phyloP scores from a whole-genome alignment of 2,329 filamentous ascomycete genomes.

The Calonectria multiphialidica region DNA sequence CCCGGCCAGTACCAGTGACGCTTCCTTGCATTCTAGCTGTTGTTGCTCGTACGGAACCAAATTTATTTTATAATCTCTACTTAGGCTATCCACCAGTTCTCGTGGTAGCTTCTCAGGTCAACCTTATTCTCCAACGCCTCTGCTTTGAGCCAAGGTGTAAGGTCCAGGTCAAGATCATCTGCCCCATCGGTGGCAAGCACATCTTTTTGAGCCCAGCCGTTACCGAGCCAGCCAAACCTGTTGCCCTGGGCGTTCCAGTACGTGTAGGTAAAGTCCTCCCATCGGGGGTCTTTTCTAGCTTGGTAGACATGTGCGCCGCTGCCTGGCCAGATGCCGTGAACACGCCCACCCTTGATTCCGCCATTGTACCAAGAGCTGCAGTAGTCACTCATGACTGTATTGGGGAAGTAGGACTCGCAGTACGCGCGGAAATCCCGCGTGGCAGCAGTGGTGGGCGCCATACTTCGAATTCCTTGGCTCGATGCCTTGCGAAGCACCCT shows the following conservation, averaged over 20 bases:
- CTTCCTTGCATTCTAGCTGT: no score
- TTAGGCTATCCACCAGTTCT: constrained; percentile 14
- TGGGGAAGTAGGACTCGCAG: constrained; percentile 13
- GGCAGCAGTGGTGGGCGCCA: neutral
- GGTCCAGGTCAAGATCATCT: neutral
- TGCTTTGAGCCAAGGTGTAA: constrained; percentile 6
- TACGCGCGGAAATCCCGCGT: constrained; percentile 10
- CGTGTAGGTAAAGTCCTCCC: constrained; percentile 12
- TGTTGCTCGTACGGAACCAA: neutral
- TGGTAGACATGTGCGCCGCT: constrained; percentile 11
- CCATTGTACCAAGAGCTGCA: constrained; percentile 22
- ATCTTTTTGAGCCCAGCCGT: constrained; percentile 13
- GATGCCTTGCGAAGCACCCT: constrained; percentile 11
- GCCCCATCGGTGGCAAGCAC: neutral
- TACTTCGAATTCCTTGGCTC: constrained; percentile 5
- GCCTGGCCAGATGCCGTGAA: constrained; percentile 16
- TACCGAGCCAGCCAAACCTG: constrained; percentile 12
- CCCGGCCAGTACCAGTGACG: no score
- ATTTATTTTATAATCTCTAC: neutral
- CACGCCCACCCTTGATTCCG: neutral
- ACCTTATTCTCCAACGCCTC: constrained; percentile 12
- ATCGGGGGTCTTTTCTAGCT: constrained; percentile 2
- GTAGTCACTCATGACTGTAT: constrained; percentile 6
- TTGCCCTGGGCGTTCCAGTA: constrained; percentile 3
- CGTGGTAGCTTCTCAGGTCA: constrained; percentile 7